Evolutionary conservation across 306 rosid species (phyloP), one percentile per base, ranked within the genome.

Genomic region (Prinsepia uniflora): DNA sequence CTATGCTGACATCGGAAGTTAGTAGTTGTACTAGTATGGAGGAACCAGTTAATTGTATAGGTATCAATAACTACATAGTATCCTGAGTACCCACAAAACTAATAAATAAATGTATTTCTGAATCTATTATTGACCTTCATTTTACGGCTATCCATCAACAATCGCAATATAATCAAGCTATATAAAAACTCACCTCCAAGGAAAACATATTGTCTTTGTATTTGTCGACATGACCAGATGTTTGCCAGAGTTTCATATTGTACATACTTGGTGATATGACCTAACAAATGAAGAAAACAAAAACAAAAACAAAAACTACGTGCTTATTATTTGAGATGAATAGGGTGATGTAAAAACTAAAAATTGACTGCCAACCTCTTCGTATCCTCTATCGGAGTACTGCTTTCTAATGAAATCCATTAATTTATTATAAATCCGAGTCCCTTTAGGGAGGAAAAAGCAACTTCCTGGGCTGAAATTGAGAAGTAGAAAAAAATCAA

Each of bases 381-480:
- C 30, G 30, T 24, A 24, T 24, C 30, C 30, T 24, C 30, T n/a
- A n/a, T n/a, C n/a, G n/a, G n/a, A n/a, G n/a, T n/a, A n/a, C n/a
- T n/a, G n/a, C n/a, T n/a, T n/a, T 24, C 30, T 24, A 24, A 92
- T 87, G 76, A 92, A 92, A 2, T 81, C 84, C 87, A 86, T 84
- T 39, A 92, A 70, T 79, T 83, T 92, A 78, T 84, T 87, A 85
- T 92, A 92, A 64, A 92, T 71, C 63, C 87, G 87, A 47, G 96
- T 52, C 59, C 97, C 97, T 69, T 70, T 91, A 39, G 97, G 96
- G 39, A 87, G 96, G 65, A 92, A 92, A 81, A 92, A 92, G 92
- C 96, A 92, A 74, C 97, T 89, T 78, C 97, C 97, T 9, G 97
- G 97, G 77, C 96, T 92, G 81, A 72, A 72, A 80, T 52, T 68